These are phyloP conservation scores for Vitis hybrid DNA, from an alignment of 177 flowering plant species.

Conservation along the genomic window DNA sequence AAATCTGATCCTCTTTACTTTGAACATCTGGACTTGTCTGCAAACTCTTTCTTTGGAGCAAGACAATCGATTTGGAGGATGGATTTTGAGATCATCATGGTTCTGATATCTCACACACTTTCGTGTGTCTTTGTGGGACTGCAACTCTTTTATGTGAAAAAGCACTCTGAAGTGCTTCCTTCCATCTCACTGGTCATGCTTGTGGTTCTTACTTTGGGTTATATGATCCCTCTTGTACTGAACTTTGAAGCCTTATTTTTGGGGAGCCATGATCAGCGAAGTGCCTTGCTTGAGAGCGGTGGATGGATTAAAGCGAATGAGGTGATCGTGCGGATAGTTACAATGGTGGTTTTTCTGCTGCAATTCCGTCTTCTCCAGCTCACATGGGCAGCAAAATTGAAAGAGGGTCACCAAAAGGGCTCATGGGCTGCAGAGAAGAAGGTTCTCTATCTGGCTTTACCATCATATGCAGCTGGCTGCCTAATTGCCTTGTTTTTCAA, in stretches of 20 bases:
- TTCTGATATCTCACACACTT: constrained; percentile 52
- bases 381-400: constrained; percentile 45
- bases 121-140: constrained; percentile 45
- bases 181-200: constrained; percentile 61
- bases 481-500: constrained; percentile 34
- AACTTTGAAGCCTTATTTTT: constrained; percentile 60
- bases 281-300: constrained; percentile 28
- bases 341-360: constrained; percentile 56
- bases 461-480: constrained; percentile 38
- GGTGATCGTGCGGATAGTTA: constrained; percentile 48
- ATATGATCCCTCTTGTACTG: constrained; percentile 55
- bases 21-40: constrained; percentile 29
- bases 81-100: constrained; percentile 62
- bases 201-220: constrained; percentile 53
- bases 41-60: constrained; percentile 15
- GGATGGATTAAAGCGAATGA: constrained; percentile 67
- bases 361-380: constrained; percentile 58
- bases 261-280: constrained; percentile 14
- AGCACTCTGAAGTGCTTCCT: constrained; percentile 45
- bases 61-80: constrained; percentile 37
- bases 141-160: constrained; percentile 54
- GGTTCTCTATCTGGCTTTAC: constrained; percentile 29
- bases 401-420: constrained; percentile 27
- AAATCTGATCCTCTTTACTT: constrained; percentile 54
- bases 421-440: constrained; percentile 47